A percentile compares a stretch with the other conserved stretches of the same genome.
These are phyloP conservation scores for Xanthoceras sorbifolium DNA, from an alignment of 345 rosid species.

Conservation along the genomic window DNA sequence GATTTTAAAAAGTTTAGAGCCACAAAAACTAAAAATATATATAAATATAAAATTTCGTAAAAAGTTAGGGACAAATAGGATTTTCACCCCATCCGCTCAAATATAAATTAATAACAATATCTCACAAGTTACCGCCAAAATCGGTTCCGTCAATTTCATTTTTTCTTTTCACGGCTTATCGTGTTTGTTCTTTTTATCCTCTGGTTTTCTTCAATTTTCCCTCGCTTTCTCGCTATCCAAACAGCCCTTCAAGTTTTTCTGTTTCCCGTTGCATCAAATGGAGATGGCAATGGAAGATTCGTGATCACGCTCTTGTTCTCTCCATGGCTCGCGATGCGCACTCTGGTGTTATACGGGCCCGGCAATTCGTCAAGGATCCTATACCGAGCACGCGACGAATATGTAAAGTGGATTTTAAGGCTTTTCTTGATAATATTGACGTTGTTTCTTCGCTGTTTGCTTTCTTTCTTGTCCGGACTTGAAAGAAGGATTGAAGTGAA, in stretches of 20 bases:
- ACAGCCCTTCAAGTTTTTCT: conserved; percentile 1
- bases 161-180: not conserved
- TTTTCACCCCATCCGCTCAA: no score
- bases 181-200: not conserved
- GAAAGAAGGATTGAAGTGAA: conserved; percentile 26
- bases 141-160: conserved; percentile 25
- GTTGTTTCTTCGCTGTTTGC: conserved; percentile 13
- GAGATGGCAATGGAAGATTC: conserved; percentile 59
- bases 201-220: conserved; percentile 18
- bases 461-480: conserved; percentile 22
- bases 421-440: not conserved
- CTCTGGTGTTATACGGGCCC: conserved; percentile 48
- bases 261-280: conserved; percentile 34
- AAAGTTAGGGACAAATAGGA: no score
- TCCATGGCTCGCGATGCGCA: conserved; percentile 48
- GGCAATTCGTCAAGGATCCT: conserved; percentile 43
- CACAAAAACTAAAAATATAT: no score
- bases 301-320: conserved; percentile 34
- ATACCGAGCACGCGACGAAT: conserved; percentile 59
- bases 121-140: not conserved
- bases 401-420: conserved; percentile 39
- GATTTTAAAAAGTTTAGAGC: no score
- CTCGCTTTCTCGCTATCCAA: conserved; percentile 22
- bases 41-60: no score
- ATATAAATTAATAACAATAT: not conserved